These are phyloP conservation scores for Pseudonectria foliicola DNA, from an alignment of 2,329 filamentous ascomycete species.

Conservation along the genomic window DNA sequence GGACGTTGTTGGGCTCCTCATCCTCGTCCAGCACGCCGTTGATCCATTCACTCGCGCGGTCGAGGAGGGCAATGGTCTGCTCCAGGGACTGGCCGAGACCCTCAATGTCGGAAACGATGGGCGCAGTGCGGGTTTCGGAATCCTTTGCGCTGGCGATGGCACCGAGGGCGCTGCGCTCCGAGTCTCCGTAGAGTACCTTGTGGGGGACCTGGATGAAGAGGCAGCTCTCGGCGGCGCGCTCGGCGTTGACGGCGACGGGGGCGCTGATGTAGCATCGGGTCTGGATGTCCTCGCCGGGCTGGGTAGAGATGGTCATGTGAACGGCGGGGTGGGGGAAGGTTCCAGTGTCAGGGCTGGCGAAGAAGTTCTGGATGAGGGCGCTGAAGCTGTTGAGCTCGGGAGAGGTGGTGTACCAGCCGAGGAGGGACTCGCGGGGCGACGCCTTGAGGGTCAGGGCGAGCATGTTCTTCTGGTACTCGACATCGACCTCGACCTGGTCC, in stretches of 20 bases:
- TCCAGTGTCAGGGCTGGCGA: conserved; percentile 91
- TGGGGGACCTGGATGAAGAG: conserved; percentile 97
- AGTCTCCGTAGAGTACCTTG: conserved; percentile 82
- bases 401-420: conserved; percentile 98
- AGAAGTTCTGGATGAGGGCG: conserved; percentile 97
- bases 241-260: conserved; percentile 87
- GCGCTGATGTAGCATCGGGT: conserved; percentile 92
- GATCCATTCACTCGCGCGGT: conserved; percentile 87
- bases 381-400: conserved; percentile 97
- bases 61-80: conserved; percentile 81
- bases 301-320: conserved; percentile 89
- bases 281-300: conserved; percentile 81
- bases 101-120: conserved; percentile 82
- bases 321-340: conserved; percentile 97
- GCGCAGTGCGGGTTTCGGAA: conserved; percentile 63
- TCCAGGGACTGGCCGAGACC: conserved; percentile 77
- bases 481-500: conserved; percentile 98
- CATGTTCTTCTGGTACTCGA: conserved; percentile 99
- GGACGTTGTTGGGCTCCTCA: conserved; percentile 76
- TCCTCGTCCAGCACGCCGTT: conserved; percentile 92
- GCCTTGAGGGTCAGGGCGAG: conserved; percentile 89
- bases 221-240: conserved; percentile 92
- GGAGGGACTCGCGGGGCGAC: conserved; percentile 84
- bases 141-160: conserved; percentile 78
- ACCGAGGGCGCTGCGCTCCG: conserved; percentile 62